Percentiles rank a stretch among this genome's conserved stretches.
These are phyloP conservation scores for Punica granatum DNA, from an alignment of 345 rosid genomes.

Conservation along the genomic window DNA sequence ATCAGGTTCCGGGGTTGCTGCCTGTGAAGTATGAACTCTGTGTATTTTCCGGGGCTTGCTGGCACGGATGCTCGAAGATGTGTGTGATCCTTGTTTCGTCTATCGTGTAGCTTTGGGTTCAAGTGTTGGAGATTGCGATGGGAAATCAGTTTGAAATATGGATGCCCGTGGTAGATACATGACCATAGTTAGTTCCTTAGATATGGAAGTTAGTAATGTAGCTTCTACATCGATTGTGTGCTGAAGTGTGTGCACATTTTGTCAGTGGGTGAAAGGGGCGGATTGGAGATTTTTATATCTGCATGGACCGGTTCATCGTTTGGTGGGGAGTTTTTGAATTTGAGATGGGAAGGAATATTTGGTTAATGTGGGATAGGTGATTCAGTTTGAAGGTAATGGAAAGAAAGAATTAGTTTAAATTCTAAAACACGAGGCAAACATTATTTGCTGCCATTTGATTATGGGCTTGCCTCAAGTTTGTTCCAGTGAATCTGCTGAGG, in stretches of 20 bases:
- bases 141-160: constrained; percentile 37
- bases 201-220: constrained; percentile 5
- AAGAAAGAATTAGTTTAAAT: background rate
- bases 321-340: background rate
- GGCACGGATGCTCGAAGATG: constrained; percentile 36
- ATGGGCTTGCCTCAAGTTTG: constrained; percentile 87
- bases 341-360: background rate
- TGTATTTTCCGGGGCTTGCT: constrained; percentile 28
- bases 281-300: constrained; percentile 3
- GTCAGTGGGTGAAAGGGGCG: background rate
- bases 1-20: constrained; percentile 30
- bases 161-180: constrained; percentile 73
- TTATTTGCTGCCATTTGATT: constrained; percentile 11
- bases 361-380: background rate
- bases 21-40: constrained; percentile 40
- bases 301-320: background rate
- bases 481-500: constrained; percentile 38
- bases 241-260: background rate
- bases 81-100: constrained; percentile 31
- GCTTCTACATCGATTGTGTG: background rate
- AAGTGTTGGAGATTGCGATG: constrained; percentile 24
- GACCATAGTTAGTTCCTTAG: constrained; percentile 14
- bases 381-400: background rate
- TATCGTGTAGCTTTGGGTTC: constrained; percentile 33
- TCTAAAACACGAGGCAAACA: background rate